These are phyloP conservation scores for Tausonia pullulans DNA, from an alignment of 1,284 basidiomycete species.

Conservation along the genomic window DNA sequence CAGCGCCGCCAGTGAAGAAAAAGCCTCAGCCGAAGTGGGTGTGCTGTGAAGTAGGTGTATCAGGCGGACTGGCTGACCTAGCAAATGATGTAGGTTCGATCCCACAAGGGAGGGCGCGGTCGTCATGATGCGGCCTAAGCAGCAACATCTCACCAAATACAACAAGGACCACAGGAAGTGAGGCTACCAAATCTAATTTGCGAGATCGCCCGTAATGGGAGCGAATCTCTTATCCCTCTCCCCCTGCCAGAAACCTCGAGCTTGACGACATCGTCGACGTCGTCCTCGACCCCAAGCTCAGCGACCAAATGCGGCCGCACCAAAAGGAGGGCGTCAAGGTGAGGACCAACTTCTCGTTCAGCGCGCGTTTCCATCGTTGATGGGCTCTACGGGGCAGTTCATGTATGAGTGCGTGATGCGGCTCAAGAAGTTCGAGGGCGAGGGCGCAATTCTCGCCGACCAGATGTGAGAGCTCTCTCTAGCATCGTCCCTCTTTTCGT, in stretches of 20 bases:
- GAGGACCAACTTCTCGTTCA: constrained; percentile 9
- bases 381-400: constrained; percentile 43
- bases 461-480: constrained; percentile 55
- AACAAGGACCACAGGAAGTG: constrained; percentile 40
- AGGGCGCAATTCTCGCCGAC: constrained; percentile 93
- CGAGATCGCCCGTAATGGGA: neutral
- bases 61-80: constrained; percentile 14
- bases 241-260: constrained; percentile 40
- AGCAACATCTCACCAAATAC: constrained; percentile 52
- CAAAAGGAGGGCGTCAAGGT: constrained; percentile 66
- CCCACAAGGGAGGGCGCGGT: constrained; percentile 64
- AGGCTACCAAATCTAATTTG: constrained; percentile 40
- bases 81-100: constrained; percentile 38
- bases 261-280: constrained; percentile 55
- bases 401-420: constrained; percentile 97
- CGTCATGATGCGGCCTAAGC: constrained; percentile 70
- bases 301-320: constrained; percentile 69
- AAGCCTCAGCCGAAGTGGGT: no score
- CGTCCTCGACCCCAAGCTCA: constrained; percentile 83
- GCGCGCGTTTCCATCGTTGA: neutral
- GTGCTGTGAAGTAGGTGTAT: neutral
- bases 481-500: constrained; percentile 13
- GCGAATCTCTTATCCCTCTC: neutral
- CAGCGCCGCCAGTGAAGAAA: no score
- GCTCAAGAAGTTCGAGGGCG: constrained; percentile 62